Conservation (phyloP, 148 eudicot genomes). For the Rhododendron williamsianum region DNA sequence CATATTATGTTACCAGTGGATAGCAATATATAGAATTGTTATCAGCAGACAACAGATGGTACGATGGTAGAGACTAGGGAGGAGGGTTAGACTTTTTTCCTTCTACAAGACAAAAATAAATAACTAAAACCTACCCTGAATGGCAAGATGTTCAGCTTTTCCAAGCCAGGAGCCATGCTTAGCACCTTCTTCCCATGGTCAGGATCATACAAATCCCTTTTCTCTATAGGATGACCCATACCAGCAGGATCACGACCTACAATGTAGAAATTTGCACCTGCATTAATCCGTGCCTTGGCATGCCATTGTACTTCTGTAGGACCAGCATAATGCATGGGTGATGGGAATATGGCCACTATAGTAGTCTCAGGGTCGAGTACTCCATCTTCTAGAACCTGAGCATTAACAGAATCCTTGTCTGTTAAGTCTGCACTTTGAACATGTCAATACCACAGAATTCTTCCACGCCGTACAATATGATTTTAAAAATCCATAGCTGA, state of each 20-base stretch:
- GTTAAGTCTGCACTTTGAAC: neutral
- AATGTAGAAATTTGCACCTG: conserved; percentile 91
- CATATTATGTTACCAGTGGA: neutral
- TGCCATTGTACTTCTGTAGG: conserved; percentile 99
- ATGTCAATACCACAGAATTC: neutral
- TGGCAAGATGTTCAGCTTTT: conserved; percentile 84
- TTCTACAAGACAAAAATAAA: neutral
- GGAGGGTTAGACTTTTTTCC: neutral
- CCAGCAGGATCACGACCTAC: conserved; percentile 97
- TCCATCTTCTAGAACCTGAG: conserved; percentile 88
- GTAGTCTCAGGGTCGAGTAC: conserved; percentile 89
- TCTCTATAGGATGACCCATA: conserved; percentile 84
- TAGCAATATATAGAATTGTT: neutral
- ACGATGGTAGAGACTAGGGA: neutral
- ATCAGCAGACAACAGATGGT: neutral
- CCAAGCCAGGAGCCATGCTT: conserved; percentile 92
- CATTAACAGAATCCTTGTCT: neutral
- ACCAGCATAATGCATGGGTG: conserved; percentile 98
- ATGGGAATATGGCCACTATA: conserved; percentile 88
- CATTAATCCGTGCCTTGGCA: conserved; percentile 94
- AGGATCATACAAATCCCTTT: conserved; percentile 77
- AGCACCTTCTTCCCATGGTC: conserved; percentile 92
- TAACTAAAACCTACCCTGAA: conserved; percentile 49
- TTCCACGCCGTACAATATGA: neutral
- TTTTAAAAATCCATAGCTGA: neutral